Evolutionary conservation across 2,329 filamentous ascomycete species (phyloP).

Genomic region (Ophiostoma australiae): DNA sequence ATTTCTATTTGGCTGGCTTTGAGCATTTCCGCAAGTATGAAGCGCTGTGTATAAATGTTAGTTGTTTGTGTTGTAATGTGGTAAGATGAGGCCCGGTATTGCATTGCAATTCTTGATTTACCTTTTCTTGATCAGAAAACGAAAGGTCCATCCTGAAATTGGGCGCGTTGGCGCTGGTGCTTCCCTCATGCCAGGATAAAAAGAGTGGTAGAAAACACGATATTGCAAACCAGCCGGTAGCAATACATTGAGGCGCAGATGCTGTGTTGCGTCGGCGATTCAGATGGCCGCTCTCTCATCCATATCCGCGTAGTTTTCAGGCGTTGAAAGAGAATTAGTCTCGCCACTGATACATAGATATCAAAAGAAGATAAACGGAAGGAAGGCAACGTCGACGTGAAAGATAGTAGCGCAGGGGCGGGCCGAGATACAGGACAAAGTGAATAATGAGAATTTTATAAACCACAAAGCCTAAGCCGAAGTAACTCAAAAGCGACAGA

Average conservation of each 20-base stretch:
- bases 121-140: slow-evolving; percentile 51
- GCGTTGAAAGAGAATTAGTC: neutral
- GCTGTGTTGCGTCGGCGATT: neutral
- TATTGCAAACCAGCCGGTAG: slow-evolving; percentile 31
- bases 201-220: slow-evolving; percentile 31
- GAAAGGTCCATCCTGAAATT: slow-evolving; percentile 38
- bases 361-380: neutral
- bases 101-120: slow-evolving; percentile 31
- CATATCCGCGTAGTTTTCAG: neutral
- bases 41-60: slow-evolving; percentile 41
- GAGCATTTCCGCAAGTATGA: slow-evolving; percentile 54
- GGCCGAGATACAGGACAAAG: neutral
- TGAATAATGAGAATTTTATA: neutral
- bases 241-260: slow-evolving; percentile 34
- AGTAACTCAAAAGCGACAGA: neutral
- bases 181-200: slow-evolving; percentile 28
- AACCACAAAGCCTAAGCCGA: neutral
- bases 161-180: slow-evolving; percentile 21
- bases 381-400: neutral
- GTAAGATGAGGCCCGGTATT: neutral
- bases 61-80: neutral
- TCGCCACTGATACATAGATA: neutral
- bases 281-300: neutral
- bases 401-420: neutral
- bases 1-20: slow-evolving; percentile 51